Conservation (phyloP, 495 filamentous ascomycete genomes). For the Lepidopterella palustris region DNA sequence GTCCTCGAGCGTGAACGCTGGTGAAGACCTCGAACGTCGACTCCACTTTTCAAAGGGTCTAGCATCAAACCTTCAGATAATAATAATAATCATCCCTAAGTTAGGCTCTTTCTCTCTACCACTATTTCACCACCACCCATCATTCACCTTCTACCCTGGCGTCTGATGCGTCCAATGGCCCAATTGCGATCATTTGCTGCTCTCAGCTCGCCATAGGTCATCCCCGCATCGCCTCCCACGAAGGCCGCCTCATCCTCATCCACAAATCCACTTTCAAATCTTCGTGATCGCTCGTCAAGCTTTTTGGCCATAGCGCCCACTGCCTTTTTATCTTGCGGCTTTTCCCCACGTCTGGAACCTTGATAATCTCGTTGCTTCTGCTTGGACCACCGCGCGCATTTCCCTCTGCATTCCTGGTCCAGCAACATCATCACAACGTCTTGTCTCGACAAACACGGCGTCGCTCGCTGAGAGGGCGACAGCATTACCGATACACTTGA, state of each 20-base stretch:
- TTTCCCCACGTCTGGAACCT: neutral
- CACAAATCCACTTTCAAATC: neutral
- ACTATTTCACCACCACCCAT: neutral
- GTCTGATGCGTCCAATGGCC: neutral
- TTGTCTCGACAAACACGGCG: neutral
- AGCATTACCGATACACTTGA: neutral
- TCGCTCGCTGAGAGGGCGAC: too few relatives aligned
- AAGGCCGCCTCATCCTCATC: neutral
- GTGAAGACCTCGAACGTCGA: neutral
- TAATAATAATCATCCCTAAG: neutral
- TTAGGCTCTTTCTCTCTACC: neutral
- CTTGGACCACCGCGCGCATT: neutral
- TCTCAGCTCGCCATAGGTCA: neutral
- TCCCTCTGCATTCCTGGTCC: neutral
- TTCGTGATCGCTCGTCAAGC: neutral
- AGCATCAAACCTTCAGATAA: neutral
- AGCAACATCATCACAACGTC: neutral
- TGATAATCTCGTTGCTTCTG: neutral
- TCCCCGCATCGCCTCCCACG: neutral
- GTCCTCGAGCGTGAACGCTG: too few relatives aligned
- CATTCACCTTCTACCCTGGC: neutral
- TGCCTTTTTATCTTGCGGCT: neutral
- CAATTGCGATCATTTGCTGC: neutral
- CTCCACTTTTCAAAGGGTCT: too few relatives aligned
- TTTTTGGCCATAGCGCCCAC: neutral